Evolutionary conservation across 2,329 filamentous ascomycete genomes (phyloP).

Genomic region (Botryotinia globosa): DNA sequence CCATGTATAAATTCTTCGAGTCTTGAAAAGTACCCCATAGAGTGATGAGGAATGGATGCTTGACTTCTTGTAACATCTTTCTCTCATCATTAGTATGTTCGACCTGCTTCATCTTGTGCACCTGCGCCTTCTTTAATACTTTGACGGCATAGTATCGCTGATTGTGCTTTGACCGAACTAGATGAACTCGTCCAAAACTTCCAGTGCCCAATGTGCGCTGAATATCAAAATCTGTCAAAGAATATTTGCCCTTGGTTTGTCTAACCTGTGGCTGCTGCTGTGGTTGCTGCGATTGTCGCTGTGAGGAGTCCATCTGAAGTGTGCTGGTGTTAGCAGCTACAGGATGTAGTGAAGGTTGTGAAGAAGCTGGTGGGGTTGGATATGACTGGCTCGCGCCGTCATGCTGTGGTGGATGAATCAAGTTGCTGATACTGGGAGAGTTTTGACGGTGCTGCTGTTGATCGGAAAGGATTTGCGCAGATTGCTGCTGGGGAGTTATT

Average conservation of each 20-base stretch:
- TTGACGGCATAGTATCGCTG: slow-evolving; percentile 98
- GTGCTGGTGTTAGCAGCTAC: slow-evolving; percentile 10
- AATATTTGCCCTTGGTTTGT: slow-evolving; percentile 96
- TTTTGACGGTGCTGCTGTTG: slow-evolving; percentile 52
- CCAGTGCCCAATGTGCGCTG: slow-evolving; percentile 91
- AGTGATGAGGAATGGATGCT: slow-evolving; percentile 96
- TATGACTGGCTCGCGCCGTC: slow-evolving; percentile 43
- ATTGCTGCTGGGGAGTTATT: slow-evolving; percentile 38
- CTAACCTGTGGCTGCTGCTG: slow-evolving; percentile 43
- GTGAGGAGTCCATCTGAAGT: slow-evolving; percentile 14
- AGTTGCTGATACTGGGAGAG: slow-evolving; percentile 76
- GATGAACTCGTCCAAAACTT: slow-evolving; percentile 92
- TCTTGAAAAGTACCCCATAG: slow-evolving; percentile 99
- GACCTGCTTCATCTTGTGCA: slow-evolving; percentile 99
- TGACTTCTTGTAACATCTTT: slow-evolving; percentile 92
- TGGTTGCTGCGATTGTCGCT: slow-evolving; percentile 21
- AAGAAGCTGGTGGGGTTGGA: slow-evolving; percentile 27
- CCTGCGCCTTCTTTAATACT: slow-evolving; percentile 96
- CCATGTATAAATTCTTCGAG: slow-evolving; percentile 95
- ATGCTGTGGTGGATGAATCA: slow-evolving; percentile 67
- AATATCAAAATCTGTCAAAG: slow-evolving; percentile 83
- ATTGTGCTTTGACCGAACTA: slow-evolving; percentile 97
- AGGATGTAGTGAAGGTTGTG: slow-evolving; percentile 15
- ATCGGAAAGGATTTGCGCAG: slow-evolving; percentile 28
- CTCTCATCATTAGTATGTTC: slow-evolving; percentile 99